Percentiles rank a stretch among this genome's conserved stretches.
These are phyloP conservation scores for Termitomyces sp. DNA, from an alignment of 768 basidiomycete genomes.

Conservation along the genomic window DNA sequence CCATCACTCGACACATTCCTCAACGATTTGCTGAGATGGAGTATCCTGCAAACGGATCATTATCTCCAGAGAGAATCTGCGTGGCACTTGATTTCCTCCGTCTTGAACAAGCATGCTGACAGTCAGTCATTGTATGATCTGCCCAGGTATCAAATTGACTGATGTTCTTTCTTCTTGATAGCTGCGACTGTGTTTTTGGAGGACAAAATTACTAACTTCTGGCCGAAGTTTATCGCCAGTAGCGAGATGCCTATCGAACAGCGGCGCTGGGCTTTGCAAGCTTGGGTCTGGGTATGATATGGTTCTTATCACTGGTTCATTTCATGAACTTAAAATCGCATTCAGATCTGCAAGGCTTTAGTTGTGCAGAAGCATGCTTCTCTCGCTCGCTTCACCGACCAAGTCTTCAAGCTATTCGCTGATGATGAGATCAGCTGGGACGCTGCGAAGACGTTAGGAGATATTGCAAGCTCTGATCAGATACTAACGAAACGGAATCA, in stretches of 20 bases:
- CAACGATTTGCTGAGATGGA: slow-evolving; percentile 58
- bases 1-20: slow-evolving; percentile 51
- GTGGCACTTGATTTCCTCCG: slow-evolving; percentile 56
- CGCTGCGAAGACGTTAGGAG: slow-evolving; percentile 75
- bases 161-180: slow-evolving; percentile 20
- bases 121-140: slow-evolving; percentile 42
- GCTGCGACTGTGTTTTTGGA: slow-evolving; percentile 48
- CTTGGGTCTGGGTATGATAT: slow-evolving; percentile 66
- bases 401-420: slow-evolving; percentile 67
- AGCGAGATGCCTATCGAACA: slow-evolving; percentile 25
- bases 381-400: slow-evolving; percentile 55
- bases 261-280: slow-evolving; percentile 51
- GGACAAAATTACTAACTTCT: slow-evolving; percentile 44
- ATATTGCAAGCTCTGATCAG: slow-evolving; percentile 57
- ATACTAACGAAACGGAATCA: slow-evolving; percentile 77
- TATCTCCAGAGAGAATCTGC: slow-evolving; percentile 54
- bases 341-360: slow-evolving; percentile 76
- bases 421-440: slow-evolving; percentile 66
- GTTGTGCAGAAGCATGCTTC: slow-evolving; percentile 69
- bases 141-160: neutral
- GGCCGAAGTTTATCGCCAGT: slow-evolving; percentile 45
- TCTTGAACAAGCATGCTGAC: slow-evolving; percentile 77
- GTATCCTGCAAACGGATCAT: slow-evolving; percentile 44
- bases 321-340: neutral
- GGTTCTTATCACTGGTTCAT: slow-evolving; percentile 16